Evolutionary conservation across 1,284 basidiomycete genomes (phyloP).

Genomic region (Stygiomarasmius scandens): DNA sequence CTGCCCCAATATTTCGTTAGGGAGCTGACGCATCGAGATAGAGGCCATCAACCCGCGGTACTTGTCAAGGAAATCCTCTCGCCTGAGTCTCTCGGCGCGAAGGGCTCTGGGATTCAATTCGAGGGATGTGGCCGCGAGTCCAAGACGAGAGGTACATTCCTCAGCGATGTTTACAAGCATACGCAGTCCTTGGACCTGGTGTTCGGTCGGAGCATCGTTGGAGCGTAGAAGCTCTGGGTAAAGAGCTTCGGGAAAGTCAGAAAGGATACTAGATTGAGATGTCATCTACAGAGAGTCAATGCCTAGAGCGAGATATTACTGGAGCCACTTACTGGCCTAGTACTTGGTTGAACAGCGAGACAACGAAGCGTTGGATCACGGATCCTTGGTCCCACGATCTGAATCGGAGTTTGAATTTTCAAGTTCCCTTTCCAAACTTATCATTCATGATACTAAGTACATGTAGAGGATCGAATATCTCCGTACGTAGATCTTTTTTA

Average conservation of each 20-base stretch:
- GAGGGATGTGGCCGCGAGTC: not conserved
- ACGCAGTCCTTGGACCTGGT: not conserved
- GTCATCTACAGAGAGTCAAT: too few species aligned
- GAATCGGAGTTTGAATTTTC: too few species aligned
- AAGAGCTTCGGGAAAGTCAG: not conserved
- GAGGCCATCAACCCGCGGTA: not conserved
- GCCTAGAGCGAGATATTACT: too few species aligned
- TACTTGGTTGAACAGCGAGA: too few species aligned
- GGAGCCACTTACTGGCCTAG: too few species aligned
- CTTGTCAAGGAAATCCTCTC: not conserved
- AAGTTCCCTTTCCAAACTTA: too few species aligned
- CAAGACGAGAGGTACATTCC: not conserved
- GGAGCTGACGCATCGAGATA: not conserved
- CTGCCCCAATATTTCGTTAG: not conserved
- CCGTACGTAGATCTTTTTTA: too few species aligned
- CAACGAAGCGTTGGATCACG: too few species aligned
- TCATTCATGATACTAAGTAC: too few species aligned
- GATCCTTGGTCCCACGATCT: too few species aligned
- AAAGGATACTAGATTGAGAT: too few species aligned
- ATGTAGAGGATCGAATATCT: too few species aligned
- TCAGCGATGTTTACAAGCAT: not conserved
- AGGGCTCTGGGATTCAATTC: not conserved
- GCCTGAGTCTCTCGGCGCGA: not conserved
- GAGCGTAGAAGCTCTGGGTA: not conserved
- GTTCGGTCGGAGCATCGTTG: not conserved